phyloP scores from a whole-genome alignment of 768 basidiomycete species.

The Suillus subluteus region DNA sequence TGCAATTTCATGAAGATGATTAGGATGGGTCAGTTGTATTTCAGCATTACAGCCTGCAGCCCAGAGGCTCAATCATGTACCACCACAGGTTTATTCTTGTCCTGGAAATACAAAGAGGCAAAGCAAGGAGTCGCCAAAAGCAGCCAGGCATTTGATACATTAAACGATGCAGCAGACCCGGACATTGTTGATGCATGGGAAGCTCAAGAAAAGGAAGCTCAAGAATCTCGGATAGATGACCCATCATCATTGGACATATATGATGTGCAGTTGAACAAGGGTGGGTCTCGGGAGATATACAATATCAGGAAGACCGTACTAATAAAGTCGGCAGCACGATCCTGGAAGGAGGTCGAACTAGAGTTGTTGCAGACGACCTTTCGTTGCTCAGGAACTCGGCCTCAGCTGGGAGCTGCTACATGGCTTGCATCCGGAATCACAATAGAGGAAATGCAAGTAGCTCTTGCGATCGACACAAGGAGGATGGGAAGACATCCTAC shows the following conservation, averaged over 20 bases:
- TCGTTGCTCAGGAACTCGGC: not conserved
- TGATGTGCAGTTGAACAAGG: slow-evolving; percentile 4
- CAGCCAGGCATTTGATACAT: not conserved
- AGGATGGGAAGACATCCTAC: too few relatives aligned
- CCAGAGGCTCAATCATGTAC: too few relatives aligned
- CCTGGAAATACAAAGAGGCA: not conserved
- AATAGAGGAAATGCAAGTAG: too few relatives aligned
- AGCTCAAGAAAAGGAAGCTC: not conserved
- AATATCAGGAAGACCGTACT: too few relatives aligned
- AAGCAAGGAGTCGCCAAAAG: not conserved
- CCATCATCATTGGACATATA: not conserved
- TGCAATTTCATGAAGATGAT: slow-evolving; percentile 30
- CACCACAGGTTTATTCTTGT: not conserved
- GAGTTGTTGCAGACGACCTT: not conserved
- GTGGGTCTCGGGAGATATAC: not conserved
- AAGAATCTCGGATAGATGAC: not conserved
- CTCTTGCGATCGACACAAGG: too few relatives aligned
- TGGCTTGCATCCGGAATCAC: not conserved
- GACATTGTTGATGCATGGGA: not conserved
- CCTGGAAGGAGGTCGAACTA: not conserved
- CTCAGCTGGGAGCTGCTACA: not conserved
- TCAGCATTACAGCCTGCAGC: too few relatives aligned
- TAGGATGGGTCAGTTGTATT: slow-evolving; percentile 7
- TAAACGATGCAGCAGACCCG: not conserved
- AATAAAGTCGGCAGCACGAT: not conserved